Conservation (phyloP, 2,329 filamentous ascomycete species). For the Talaromyces sp. region DNA sequence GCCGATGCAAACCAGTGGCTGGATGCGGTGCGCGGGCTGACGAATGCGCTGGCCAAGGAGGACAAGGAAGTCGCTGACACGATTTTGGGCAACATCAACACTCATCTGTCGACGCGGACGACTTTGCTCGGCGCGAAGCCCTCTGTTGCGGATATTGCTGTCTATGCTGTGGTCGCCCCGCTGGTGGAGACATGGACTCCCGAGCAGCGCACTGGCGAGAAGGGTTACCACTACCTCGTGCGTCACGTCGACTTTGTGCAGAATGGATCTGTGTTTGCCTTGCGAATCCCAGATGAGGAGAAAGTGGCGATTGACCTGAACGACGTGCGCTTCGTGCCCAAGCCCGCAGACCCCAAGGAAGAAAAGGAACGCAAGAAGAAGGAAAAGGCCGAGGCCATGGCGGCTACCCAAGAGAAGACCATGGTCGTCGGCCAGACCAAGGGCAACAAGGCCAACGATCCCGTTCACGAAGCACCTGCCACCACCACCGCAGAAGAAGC, state of each 20-base stretch:
- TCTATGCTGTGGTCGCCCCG: conserved; percentile 73
- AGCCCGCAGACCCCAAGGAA: conserved; percentile 81
- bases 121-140: conserved; percentile 87
- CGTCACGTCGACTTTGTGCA: conserved; percentile 92
- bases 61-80: conserved; percentile 53
- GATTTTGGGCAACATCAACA: conserved; percentile 74
- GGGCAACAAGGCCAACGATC: conserved; percentile 51
- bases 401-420: conserved; percentile 27
- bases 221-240: conserved; percentile 85
- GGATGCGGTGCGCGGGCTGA: conserved; percentile 66
- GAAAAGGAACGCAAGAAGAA: conserved; percentile 97
- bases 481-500: conserved; percentile 21
- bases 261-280: conserved; percentile 66
- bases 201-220: conserved; percentile 83
- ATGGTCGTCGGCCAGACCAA: conserved; percentile 32
- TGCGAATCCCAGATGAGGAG: conserved; percentile 63
- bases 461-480: conserved; percentile 43
- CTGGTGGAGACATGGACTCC: conserved; percentile 71
- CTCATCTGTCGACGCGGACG: conserved; percentile 79
- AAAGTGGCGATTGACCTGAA: conserved; percentile 75
- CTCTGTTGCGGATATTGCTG: conserved; percentile 75
- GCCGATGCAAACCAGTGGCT: conserved; percentile 87
- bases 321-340: conserved; percentile 80
- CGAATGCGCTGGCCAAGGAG: conserved; percentile 42
- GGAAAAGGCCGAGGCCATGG: conserved; percentile 61